Conservation (phyloP, 768 basidiomycete genomes). For the Lyophyllum decastes region DNA sequence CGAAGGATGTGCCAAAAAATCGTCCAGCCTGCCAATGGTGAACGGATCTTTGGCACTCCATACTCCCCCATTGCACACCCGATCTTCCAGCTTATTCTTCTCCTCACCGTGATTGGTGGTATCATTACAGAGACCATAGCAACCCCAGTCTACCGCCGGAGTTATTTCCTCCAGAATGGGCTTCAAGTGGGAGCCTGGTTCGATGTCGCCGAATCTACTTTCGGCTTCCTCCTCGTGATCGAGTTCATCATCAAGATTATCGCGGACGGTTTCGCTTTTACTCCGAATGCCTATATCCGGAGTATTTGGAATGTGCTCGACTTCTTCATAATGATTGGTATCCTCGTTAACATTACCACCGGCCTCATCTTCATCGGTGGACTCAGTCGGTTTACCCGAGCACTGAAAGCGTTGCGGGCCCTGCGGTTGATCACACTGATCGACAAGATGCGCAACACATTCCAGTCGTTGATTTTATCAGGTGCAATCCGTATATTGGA, state of each 20-base stretch:
- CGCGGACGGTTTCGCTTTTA: conserved; percentile 90
- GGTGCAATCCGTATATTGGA: conserved; percentile 85
- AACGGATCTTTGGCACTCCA: conserved; percentile 82
- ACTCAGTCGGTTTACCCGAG: conserved; percentile 77
- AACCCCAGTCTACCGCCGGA: conserved; percentile 79
- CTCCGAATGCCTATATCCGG: conserved; percentile 88
- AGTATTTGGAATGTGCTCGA: conserved; percentile 94
- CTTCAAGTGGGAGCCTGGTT: conserved; percentile 80
- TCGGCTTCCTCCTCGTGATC: conserved; percentile 69
- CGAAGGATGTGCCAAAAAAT: conserved; percentile 80
- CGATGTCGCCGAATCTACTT: conserved; percentile 73
- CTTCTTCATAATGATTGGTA: conserved; percentile 77
- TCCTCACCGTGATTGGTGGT: conserved; percentile 76
- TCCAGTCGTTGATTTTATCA: conserved; percentile 84
- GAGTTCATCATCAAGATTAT: conserved; percentile 91
- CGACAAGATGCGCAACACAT: conserved; percentile 82
- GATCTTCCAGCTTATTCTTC: conserved; percentile 72
- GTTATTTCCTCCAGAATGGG: conserved; percentile 65
- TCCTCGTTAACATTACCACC: conserved; percentile 74
- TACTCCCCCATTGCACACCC: conserved; percentile 66
- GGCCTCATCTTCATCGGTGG: conserved; percentile 77
- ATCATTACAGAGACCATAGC: conserved; percentile 84
- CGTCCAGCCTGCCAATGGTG: conserved; percentile 80
- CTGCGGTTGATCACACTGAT: conserved; percentile 89
- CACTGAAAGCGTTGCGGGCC: conserved; percentile 86